phyloP scores from a whole-genome alignment of 495 filamentous ascomycete genomes.

The Hyaloscypha finlandica region DNA sequence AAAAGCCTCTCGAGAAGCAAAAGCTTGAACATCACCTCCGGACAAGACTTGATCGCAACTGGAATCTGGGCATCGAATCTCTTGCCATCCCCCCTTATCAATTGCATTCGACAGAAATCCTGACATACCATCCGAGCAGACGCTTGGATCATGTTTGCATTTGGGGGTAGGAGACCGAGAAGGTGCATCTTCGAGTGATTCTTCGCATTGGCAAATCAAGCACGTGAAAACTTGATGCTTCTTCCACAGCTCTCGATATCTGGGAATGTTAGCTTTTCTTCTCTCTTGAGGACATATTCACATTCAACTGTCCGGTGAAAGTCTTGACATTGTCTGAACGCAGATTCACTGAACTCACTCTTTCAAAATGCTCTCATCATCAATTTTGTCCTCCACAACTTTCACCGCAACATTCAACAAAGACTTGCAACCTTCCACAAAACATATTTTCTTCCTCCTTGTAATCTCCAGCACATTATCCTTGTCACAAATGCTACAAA shows the following conservation, averaged over 20 bases:
- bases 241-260: background rate
- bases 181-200: background rate
- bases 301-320: no score
- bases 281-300: background rate
- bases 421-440: background rate
- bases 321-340: no score
- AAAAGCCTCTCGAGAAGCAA: background rate
- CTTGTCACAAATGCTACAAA: background rate
- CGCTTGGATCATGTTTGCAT: background rate
- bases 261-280: background rate
- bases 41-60: background rate
- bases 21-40: background rate
- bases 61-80: background rate
- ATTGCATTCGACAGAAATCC: background rate
- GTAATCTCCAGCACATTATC: background rate
- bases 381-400: background rate
- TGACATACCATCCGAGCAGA: background rate
- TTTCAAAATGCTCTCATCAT: background rate
- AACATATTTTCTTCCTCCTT: background rate
- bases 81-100: slow-evolving; percentile 4
- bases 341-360: background rate
- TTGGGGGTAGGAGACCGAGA: background rate
- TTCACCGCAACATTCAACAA: background rate
- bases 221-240: background rate
- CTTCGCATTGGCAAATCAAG: background rate